Base-by-base conservation (phyloP, 371 early-diverging fungal species). In the Neoconidiobolus thromboides region DNA sequence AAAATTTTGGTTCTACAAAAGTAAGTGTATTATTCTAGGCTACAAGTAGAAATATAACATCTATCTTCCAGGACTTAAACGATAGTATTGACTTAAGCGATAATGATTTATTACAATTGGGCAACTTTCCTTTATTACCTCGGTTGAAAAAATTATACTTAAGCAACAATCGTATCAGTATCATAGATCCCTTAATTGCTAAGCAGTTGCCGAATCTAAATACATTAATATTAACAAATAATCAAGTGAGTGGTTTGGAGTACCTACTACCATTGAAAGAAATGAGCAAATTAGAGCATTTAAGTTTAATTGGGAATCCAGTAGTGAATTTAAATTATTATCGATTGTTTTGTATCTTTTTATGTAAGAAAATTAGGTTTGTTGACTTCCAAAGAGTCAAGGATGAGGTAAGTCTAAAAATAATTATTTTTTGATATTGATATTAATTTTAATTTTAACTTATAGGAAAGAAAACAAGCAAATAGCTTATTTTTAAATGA, bases 1-100 rank as follows among this genome's bases (percentile, higher is more conserved):
- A 97, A 69, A 95, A 97, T 70, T 74, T 97, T 38, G 90, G 92
- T 57, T 86, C 85, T 7, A 86, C 93, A n/a, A 91, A 85, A 76
- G 88, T 87, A 76, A 26, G 26, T 51, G 55, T 57, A 44, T 42
- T 49, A 26, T 36, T 41, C 49, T 14, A 36, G 53, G 12, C 56
- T 7, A 14, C 2, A 40, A 1, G 43, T 9, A 48, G 26, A 2
- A 36, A 52, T 37, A 41, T 37, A 26, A 63, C 43, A 55, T 55
- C 2, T 15, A 12, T 51, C 36, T 6, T 12, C 26, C 60, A 88
- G 87, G 91, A 95, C 70, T 77, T 81, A 60, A 81, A 94, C 72
- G 96, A 96, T 71, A 75, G 89, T 26, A 75, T 97, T 55, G 93
- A 96, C 68, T 76, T 97, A 43, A 86, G 89, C 58, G 84, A 91